Conservation (phyloP, 805 yeast genomes). For the Kodamaea kaohsiungensis region DNA sequence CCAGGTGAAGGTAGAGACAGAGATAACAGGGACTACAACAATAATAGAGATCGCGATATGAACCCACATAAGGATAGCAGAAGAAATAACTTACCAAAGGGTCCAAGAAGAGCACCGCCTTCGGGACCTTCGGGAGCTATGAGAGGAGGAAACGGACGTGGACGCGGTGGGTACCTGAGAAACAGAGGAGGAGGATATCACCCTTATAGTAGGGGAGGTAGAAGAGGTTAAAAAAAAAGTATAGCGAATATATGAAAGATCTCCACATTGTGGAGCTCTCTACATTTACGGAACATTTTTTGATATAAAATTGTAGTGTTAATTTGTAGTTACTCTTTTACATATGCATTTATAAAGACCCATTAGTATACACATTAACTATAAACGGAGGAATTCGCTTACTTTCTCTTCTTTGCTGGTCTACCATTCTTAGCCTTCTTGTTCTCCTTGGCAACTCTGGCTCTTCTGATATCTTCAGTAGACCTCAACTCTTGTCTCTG, state of each 20-base stretch:
- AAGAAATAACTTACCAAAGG: conserved; percentile 48
- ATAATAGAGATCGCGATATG: conserved; percentile 18
- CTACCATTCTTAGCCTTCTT: conserved; percentile 73
- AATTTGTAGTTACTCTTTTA: too few relatives aligned
- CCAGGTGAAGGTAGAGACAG: conserved; percentile 17
- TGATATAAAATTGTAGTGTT: too few relatives aligned
- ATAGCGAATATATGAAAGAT: not conserved
- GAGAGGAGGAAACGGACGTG: conserved; percentile 36
- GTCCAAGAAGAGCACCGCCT: conserved; percentile 49
- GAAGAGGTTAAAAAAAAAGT: conserved; percentile 13
- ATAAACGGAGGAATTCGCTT: not conserved
- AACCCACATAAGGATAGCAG: conserved; percentile 25
- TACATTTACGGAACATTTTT: too few relatives aligned
- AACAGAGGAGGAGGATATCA: conserved; percentile 40
- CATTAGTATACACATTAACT: too few relatives aligned
- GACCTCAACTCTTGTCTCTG: conserved; percentile 60
- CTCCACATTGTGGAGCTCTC: not conserved
- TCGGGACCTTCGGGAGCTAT: conserved; percentile 35
- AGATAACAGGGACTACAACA: conserved; percentile 21
- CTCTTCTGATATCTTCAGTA: conserved; percentile 76
- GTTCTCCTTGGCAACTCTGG: conserved; percentile 67
- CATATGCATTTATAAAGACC: not conserved
- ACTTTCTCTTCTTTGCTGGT: conserved; percentile 58
- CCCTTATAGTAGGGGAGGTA: conserved; percentile 46
- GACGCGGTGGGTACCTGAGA: conserved; percentile 21